Percentiles rank a stretch among this genome's conserved stretches.
phyloP scores from a whole-genome alignment of 2,329 filamentous ascomycete species.

The Arthrobotrys megalospora region DNA sequence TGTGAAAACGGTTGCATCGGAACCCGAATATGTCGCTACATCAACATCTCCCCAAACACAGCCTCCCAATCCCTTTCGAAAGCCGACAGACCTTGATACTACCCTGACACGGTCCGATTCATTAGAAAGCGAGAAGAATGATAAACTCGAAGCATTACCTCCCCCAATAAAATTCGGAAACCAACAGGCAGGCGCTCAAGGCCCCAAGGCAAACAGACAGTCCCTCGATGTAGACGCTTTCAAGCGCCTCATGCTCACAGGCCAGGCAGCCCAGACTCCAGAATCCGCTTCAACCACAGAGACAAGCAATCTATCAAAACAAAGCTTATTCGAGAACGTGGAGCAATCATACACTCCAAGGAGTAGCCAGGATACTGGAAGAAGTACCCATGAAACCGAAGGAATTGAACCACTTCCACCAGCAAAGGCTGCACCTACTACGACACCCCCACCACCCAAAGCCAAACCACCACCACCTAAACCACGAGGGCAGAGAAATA shows the following conservation, averaged over 20 bases:
- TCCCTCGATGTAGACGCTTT: conserved; percentile 84
- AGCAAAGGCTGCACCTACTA: neutral
- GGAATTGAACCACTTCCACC: conserved; percentile 36
- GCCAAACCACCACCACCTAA: conserved; percentile 58
- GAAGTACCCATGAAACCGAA: conserved; percentile 26
- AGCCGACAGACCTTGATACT: conserved; percentile 26
- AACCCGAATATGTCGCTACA: conserved; percentile 40
- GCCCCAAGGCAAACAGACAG: conserved; percentile 65
- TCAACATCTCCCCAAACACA: conserved; percentile 30
- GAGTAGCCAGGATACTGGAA: conserved; percentile 51
- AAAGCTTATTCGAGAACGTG: conserved; percentile 36
- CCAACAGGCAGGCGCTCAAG: conserved; percentile 64
- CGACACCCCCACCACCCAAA: conserved; percentile 32
- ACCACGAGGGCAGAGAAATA: conserved; percentile 53
- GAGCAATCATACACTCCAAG: conserved; percentile 44
- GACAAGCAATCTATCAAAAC: conserved; percentile 64
- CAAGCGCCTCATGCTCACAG: conserved; percentile 81
- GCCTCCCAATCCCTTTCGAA: conserved; percentile 56
- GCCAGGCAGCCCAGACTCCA: conserved; percentile 69
- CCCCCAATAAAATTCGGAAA: conserved; percentile 64
- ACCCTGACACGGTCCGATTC: conserved; percentile 5
- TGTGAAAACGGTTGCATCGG: conserved; percentile 40
- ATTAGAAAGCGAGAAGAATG: conserved; percentile 65
- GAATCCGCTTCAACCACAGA: conserved; percentile 65
- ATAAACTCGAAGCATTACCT: conserved; percentile 57